Conservation (phyloP, 2,329 filamentous ascomycete species). For the Fusarium napiforme region DNA sequence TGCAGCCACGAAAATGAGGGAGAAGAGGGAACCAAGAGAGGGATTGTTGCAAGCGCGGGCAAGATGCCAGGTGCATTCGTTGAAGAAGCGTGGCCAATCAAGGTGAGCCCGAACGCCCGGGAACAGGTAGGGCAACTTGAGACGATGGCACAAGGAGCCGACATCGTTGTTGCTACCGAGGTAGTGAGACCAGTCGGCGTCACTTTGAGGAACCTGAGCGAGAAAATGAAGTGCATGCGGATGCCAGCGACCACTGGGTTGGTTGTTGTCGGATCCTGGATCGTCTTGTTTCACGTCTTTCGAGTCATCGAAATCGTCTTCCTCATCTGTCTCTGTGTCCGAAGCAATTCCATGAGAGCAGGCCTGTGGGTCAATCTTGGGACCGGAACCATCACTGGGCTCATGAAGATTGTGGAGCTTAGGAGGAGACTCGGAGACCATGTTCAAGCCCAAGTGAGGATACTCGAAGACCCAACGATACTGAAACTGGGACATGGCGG, state of each 20-base stretch:
- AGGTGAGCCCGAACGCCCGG: not conserved
- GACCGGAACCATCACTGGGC: not conserved
- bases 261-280: not conserved
- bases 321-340: not conserved
- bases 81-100: conserved; percentile 15
- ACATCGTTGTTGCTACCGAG: conserved; percentile 13
- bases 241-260: not conserved
- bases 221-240: conserved; percentile 24
- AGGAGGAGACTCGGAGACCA: conserved; percentile 9
- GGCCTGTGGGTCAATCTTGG: not conserved
- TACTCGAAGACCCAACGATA: conserved; percentile 12
- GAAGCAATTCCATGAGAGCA: not conserved
- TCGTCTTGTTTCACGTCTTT: not conserved
- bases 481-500: not conserved
- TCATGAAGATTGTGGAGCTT: not conserved
- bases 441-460: not conserved
- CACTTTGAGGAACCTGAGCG: conserved; percentile 11
- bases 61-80: conserved; percentile 15
- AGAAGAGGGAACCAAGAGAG: conserved; percentile 23
- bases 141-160: not conserved
- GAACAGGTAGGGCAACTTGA: conserved; percentile 11
- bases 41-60: not conserved
- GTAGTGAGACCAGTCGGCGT: conserved; percentile 18
- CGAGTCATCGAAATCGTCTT: not conserved
- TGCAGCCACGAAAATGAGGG: conserved; percentile 20